phyloP scores from a whole-genome alignment of 1,284 basidiomycete genomes.

The Ceratobasidium sp. region DNA sequence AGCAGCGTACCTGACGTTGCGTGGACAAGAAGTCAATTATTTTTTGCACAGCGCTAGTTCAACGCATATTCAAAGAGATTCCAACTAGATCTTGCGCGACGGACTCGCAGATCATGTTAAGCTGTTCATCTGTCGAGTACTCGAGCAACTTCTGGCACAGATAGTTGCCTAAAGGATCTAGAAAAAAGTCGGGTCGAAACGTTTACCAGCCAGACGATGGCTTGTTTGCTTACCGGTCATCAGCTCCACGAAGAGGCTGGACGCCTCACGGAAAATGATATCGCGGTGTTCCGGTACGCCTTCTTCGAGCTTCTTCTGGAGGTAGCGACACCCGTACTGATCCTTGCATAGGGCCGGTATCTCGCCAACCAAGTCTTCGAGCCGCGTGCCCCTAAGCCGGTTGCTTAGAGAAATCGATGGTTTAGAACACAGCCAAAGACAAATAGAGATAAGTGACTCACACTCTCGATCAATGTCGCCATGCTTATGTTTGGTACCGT shows the following conservation, averaged over 20 bases:
- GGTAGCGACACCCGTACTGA: conserved; percentile 97
- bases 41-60: conserved; percentile 98
- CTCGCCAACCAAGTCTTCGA: conserved; percentile 96
- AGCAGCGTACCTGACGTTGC: conserved; percentile 79
- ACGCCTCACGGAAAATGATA: conserved; percentile 99
- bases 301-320: conserved; percentile 99
- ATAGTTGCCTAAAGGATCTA: conserved; percentile 99
- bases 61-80: conserved; percentile 99
- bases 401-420: conserved; percentile 66
- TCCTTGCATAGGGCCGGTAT: conserved; percentile 96
- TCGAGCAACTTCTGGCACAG: conserved; percentile 98
- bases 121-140: conserved; percentile 97
- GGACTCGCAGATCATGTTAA: conserved; percentile 96
- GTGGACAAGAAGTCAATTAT: conserved; percentile 99
- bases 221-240: conserved; percentile 79
- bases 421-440: conserved; percentile 47
- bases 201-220: not conserved
- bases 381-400: conserved; percentile 90
- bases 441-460: conserved; percentile 49
- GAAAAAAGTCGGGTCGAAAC: not conserved
- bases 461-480: conserved; percentile 91
- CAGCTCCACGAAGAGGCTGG: conserved; percentile 95
- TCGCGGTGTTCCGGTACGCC: conserved; percentile 93
- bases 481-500: conserved; percentile 91
- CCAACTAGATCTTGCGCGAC: conserved; percentile 97